phyloP scores from a whole-genome alignment of 164 flowering plant species.

The Piper longum region DNA sequence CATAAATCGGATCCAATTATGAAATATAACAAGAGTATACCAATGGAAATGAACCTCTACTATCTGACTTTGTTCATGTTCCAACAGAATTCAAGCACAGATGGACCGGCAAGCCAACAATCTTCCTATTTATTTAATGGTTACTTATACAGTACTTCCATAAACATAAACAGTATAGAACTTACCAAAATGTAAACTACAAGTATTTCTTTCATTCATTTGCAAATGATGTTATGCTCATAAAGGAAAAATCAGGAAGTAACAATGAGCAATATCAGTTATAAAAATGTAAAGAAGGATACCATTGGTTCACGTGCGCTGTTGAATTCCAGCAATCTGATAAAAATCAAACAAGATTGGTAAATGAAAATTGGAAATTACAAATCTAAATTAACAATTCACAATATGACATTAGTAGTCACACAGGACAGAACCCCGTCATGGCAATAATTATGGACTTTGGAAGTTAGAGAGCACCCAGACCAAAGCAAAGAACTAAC shows the following conservation, averaged over 20 bases:
- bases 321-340: constrained; percentile 89
- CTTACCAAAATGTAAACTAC: neutral
- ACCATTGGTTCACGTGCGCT: constrained; percentile 76
- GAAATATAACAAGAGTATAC: too few species aligned
- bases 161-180: neutral
- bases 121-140: neutral
- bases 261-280: neutral
- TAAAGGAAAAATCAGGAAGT: neutral
- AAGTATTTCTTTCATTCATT: neutral
- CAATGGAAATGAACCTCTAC: too few species aligned
- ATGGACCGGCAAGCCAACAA: too few species aligned
- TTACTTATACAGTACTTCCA: neutral
- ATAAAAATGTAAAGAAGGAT: constrained; percentile 5
- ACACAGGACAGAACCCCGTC: neutral
- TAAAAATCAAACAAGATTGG: constrained; percentile 9
- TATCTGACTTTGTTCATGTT: too few species aligned
- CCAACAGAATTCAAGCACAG: neutral
- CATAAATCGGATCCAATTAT: too few species aligned
- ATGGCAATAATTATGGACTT: neutral
- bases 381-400: neutral
- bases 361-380: neutral
- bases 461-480: neutral
- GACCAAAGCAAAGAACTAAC: neutral
- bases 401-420: neutral
- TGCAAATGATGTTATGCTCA: neutral